Base-by-base conservation (phyloP, 2,329 filamentous ascomycete genomes). In the Chaetothyriales sp. region DNA sequence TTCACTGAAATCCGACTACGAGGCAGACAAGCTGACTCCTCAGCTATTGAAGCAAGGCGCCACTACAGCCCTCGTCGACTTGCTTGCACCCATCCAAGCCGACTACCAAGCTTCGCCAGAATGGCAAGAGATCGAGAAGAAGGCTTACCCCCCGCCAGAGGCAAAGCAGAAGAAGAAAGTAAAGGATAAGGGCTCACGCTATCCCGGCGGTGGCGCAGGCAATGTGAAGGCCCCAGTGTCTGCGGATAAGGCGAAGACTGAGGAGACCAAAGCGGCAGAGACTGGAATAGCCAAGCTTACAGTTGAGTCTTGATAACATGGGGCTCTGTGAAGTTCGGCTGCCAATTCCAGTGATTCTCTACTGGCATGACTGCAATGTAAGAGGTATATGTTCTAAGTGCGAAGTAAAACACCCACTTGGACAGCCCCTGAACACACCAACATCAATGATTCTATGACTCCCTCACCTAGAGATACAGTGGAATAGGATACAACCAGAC, bases 1-100 rank as follows among this genome's bases (percentile, higher is more conserved):
- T 52, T 71, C 84, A 61, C 74, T 96, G 64, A 80, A 86, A 56
- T 78, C 81, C 15, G 90, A 95, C 66, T 96, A 93, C 70, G 65
- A 67, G 51, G 80, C 78, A 49, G 90, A 96, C 63, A 74, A 84
- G 76, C 76, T 95, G 55, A 87, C 84, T 1, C 92, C 92, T 0
- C 89, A 95, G 71, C 70, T 84, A 10, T 73, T 96, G 49, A 96
- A 98, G 72, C 77, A 82, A n/a, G 87, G 86, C 9, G 80, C 93
- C 5, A 77, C 84, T 4, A 75, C 79, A 49, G 86, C 80, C 8
- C 75, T 98, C 20, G 51, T 55, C 26, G 57, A 56, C 6, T 47
- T 96, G 10, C 74, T 95, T 51, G 79, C 75, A 1, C 87, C 90
- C 1, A 90, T 98, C 53, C 81, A 83, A 57, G 75, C 73, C 2